A percentile compares a stretch with the other conserved stretches of the same genome.
These are phyloP conservation scores for Aspergillus nidulans DNA, from an alignment of 495 filamentous ascomycete genomes.

Conservation along the genomic window DNA sequence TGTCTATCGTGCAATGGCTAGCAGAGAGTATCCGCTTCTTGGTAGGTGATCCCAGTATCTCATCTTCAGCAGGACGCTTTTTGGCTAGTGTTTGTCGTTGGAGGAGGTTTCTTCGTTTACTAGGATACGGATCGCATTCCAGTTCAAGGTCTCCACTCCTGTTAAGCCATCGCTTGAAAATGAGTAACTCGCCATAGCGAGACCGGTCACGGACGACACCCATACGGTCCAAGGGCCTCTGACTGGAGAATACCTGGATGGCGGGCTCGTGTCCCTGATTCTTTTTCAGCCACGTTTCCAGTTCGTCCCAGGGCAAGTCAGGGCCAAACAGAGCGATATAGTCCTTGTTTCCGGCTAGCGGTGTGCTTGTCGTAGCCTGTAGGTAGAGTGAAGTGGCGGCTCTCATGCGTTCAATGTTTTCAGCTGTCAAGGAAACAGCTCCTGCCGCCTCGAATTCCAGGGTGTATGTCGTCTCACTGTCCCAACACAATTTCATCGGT, in stretches of 20 bases:
- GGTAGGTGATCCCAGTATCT: constrained; percentile 4
- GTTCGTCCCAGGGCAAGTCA: constrained; percentile 12
- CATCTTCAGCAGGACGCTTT: constrained; percentile 7
- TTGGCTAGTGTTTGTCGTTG: constrained; percentile 17
- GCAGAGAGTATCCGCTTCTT: constrained; percentile 26
- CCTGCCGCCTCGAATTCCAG: constrained; percentile 32
- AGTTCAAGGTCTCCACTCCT: constrained; percentile 14
- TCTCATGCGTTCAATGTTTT: constrained; percentile 19
- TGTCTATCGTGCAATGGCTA: constrained; percentile 41
- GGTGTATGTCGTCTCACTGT: constrained; percentile 33
- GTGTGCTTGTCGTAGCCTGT: constrained; percentile 44
- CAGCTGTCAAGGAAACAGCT: constrained; percentile 5
- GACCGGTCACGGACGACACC: constrained; percentile 31
- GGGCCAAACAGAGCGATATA: constrained; percentile 42
- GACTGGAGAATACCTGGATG: constrained; percentile 19
- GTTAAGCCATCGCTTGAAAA: constrained; percentile 29
- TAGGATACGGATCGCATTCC: constrained; percentile 27
- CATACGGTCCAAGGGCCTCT: constrained; percentile 1
- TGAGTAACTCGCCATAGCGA: constrained; percentile 25
- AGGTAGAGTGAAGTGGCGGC: constrained; percentile 49
- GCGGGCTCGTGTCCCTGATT: constrained; percentile 24
- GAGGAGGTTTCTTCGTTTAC: constrained; percentile 29
- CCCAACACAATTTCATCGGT: constrained; percentile 48
- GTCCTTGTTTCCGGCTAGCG: constrained; percentile 27
- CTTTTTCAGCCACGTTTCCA: constrained; percentile 22